Conservation (phyloP, 495 filamentous ascomycete genomes). For the Penicillium coprophilum region DNA sequence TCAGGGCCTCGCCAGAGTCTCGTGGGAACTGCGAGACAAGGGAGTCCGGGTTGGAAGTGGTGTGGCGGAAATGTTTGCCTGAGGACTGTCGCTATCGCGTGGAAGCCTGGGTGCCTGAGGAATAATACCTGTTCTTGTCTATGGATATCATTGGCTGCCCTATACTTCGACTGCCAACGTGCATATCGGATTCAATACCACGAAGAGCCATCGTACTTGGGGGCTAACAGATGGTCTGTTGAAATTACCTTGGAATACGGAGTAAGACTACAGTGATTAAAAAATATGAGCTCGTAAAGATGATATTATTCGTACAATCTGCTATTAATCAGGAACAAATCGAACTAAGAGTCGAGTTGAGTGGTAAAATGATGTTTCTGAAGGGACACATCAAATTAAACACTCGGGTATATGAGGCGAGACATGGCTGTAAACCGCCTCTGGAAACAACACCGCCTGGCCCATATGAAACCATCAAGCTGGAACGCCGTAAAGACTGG, state of each 20-base stretch:
- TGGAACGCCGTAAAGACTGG: slow-evolving; percentile 24
- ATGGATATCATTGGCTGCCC: slow-evolving; percentile 8
- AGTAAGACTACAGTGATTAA: background rate
- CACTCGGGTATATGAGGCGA: slow-evolving; percentile 29
- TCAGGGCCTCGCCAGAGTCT: background rate
- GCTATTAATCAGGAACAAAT: background rate
- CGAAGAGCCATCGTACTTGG: background rate
- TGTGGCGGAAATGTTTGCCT: slow-evolving; percentile 11
- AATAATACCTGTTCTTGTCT: background rate
- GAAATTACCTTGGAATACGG: background rate
- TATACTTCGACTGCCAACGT: slow-evolving; percentile 4
- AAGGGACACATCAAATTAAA: slow-evolving; percentile 19
- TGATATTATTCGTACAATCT: background rate
- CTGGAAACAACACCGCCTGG: slow-evolving; percentile 28
- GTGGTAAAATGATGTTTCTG: background rate
- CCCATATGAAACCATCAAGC: slow-evolving; percentile 21
- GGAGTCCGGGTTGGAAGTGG: background rate
- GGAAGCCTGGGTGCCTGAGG: slow-evolving; percentile 11
- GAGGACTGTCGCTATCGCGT: background rate
- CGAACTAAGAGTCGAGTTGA: background rate
- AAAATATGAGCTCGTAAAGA: background rate
- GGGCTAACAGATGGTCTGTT: background rate
- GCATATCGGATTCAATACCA: background rate
- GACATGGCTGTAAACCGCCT: slow-evolving; percentile 17
- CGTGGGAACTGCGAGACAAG: background rate